Percentiles rank a stretch among this genome's conserved stretches.
phyloP scores from a whole-genome alignment of 2,329 filamentous ascomycete species.

The Daldinia eschscholtzii region DNA sequence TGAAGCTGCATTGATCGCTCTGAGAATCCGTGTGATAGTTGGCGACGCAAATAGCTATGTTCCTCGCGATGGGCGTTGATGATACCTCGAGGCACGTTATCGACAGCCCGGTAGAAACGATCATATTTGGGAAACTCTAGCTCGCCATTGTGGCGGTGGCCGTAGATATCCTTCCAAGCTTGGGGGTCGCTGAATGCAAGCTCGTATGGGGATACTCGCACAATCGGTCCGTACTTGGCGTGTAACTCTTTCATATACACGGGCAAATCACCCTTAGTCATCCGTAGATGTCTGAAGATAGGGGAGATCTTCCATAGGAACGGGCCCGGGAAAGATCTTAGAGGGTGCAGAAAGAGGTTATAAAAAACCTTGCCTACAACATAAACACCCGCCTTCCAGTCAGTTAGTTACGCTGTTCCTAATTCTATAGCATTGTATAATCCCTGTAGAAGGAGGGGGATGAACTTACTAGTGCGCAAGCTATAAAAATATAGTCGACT shows the following conservation, averaged over 20 bases:
- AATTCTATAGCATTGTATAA: background rate
- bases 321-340: constrained; percentile 44
- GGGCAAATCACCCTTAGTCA: constrained; percentile 35
- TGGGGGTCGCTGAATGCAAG: constrained; percentile 55
- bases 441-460: background rate
- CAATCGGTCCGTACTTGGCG: constrained; percentile 55
- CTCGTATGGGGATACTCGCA: constrained; percentile 57
- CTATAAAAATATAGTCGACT: constrained; percentile 25
- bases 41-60: constrained; percentile 49
- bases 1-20: constrained; percentile 55
- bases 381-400: constrained; percentile 18
- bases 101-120: constrained; percentile 45
- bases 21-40: constrained; percentile 54
- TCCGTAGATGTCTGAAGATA: constrained; percentile 15
- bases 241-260: constrained; percentile 47
- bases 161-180: constrained; percentile 53
- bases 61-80: constrained; percentile 50
- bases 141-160: constrained; percentile 39
- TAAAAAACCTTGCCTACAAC: constrained; percentile 29
- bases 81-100: constrained; percentile 49
- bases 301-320: constrained; percentile 35
- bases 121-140: constrained; percentile 49
- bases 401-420: constrained; percentile 17
- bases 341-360: constrained; percentile 46
- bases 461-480: constrained; percentile 31